Conservation (phyloP, 2,329 filamentous ascomycete species). For the Cladosporium halotolerans region DNA sequence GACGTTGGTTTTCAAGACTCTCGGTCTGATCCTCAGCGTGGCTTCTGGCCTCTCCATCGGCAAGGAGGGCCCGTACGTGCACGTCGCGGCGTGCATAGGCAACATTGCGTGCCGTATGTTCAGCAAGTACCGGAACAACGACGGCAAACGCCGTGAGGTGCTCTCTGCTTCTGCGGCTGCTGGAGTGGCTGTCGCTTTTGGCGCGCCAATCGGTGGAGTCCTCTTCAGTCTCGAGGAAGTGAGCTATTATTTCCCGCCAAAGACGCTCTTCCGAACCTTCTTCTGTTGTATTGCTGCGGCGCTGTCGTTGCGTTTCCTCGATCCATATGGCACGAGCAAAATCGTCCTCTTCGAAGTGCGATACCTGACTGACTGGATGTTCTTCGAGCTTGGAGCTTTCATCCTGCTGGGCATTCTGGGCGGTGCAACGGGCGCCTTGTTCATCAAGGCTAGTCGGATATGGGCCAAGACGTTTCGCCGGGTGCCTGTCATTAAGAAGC, state of each 20-base stretch:
- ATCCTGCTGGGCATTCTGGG: conserved; percentile 80
- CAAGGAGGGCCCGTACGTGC: conserved; percentile 95
- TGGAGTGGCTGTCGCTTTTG: conserved; percentile 90
- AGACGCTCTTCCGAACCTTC: conserved; percentile 94
- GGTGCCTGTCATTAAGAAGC: conserved; percentile 70
- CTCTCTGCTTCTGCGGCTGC: conserved; percentile 88
- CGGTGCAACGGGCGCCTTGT: conserved; percentile 77
- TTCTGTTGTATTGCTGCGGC: conserved; percentile 94
- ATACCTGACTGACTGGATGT: conserved; percentile 85
- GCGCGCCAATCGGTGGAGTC: conserved; percentile 82
- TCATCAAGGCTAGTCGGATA: conserved; percentile 88
- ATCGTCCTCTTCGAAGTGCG: conserved; percentile 95
- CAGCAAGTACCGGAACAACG: conserved; percentile 86
- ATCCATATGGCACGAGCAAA: conserved; percentile 92
- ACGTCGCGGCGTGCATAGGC: conserved; percentile 89
- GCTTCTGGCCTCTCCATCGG: conserved; percentile 88
- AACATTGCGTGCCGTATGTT: conserved; percentile 96
- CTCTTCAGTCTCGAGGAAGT: conserved; percentile 94
- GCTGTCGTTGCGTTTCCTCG: conserved; percentile 85
- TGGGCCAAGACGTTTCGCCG: conserved; percentile 89
- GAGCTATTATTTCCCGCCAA: conserved; percentile 93
- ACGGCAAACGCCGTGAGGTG: conserved; percentile 87
- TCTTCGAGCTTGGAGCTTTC: conserved; percentile 83
- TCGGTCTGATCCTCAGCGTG: conserved; percentile 79
- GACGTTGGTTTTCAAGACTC: conserved; percentile 78